These are phyloP conservation scores for Aspergillus pseudonomiae DNA, from an alignment of 2,329 filamentous ascomycete species.

Conservation along the genomic window DNA sequence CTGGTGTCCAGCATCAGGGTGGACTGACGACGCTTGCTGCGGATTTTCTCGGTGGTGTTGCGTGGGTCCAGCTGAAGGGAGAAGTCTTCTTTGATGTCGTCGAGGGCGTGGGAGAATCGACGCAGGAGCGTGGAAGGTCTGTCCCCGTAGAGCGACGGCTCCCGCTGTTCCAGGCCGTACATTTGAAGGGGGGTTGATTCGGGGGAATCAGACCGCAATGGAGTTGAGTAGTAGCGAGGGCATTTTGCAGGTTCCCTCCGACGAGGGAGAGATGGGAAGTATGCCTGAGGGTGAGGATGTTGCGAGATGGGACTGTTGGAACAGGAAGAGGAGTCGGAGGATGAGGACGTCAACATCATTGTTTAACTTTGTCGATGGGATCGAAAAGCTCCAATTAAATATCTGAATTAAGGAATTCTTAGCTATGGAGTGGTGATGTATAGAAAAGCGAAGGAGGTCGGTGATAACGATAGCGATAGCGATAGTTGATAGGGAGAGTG, in stretches of 20 bases:
- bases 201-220: slow-evolving; percentile 30
- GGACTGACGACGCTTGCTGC: slow-evolving; percentile 30
- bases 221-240: slow-evolving; percentile 40
- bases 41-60: slow-evolving; percentile 28
- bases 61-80: slow-evolving; percentile 28
- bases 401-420: not conserved
- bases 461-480: slow-evolving; percentile 3
- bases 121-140: slow-evolving; percentile 32
- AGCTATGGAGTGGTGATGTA: not conserved
- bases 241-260: slow-evolving; percentile 28
- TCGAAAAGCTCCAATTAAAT: not conserved
- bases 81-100: slow-evolving; percentile 40
- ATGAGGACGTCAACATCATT: slow-evolving; percentile 30
- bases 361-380: not conserved
- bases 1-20: slow-evolving; percentile 25
- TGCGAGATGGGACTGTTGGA: slow-evolving; percentile 30
- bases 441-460: not conserved
- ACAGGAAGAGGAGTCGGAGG: slow-evolving; percentile 33
- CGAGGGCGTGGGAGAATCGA: slow-evolving; percentile 40
- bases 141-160: slow-evolving; percentile 30
- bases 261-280: slow-evolving; percentile 30
- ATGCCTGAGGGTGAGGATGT: slow-evolving; percentile 28
- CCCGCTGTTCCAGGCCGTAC: slow-evolving; percentile 39
- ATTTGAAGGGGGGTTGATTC: slow-evolving; percentile 36
- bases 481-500: too few species aligned